Evolutionary conservation across 495 filamentous ascomycete genomes (phyloP), one percentile per base, ranked within the genome.

Genomic region (Parathielavia hyrcaniae): DNA sequence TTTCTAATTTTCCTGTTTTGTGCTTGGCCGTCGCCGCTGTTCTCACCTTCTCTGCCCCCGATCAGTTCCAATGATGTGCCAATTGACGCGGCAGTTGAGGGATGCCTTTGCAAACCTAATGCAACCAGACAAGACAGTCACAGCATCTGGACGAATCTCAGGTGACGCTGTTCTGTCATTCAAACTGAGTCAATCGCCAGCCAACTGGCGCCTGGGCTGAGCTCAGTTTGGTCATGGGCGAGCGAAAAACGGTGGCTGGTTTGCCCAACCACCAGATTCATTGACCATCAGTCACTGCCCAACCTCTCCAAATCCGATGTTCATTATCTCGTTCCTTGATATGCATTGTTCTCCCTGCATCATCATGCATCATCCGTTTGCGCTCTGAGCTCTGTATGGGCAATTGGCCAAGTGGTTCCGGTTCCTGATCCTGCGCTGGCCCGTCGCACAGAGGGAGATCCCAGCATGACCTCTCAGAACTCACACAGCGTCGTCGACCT

Each of bases 401-500:
- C 53, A 40, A 49, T 48, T 53, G 49, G 53, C 32, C 39, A 58
- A 41, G 58, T 55, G 59, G 44, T 38, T 48, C 50, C 30, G 45
- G 44, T 52, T 40, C 46, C 35, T 53, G 22, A 16, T n/a, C 36
- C 58, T 53, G 40, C 26, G 52, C 32, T 34, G 50, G 32, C 19
- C 23, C 19, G 8, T 19, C 43, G 19, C 20, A 11, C 5, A 17
- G 20, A 2, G 48, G 45, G 47, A 48, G 43, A 1, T 5, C 39
- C 17, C 12, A 64, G 57, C 53, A 64, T 66, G 61, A 68, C 59
- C 59, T 62, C 58, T 50, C 59, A 65, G 55, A 58, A 38, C 46
- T 30, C 56, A 36, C 58, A 63, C 45, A 63, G 56, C 54, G 45
- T 65, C 59, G 60, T 65, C 59, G 60, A 56, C 58, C 26, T 30